Base-by-base conservation (phyloP, 2,329 filamentous ascomycete genomes). In the Epichloe sibirici region DNA sequence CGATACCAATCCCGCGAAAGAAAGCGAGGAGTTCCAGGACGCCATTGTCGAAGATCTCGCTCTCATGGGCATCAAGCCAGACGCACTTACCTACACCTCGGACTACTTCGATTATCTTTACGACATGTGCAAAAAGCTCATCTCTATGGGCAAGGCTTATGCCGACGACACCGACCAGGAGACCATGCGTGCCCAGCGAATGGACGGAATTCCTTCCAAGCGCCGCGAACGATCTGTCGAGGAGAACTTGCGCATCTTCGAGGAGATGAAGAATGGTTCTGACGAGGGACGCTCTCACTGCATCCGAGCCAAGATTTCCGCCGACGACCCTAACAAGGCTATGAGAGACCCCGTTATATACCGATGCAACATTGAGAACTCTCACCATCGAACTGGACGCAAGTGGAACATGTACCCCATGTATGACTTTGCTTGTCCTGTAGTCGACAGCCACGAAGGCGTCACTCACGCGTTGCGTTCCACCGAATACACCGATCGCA, bases 271-370 rank as follows among this genome's bases (percentile, higher is more conserved):
- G 75, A 78, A 79, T 53, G 90, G 86, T 45, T 85, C 82, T 3
- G 79, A 85, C 48, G 83, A 90, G 67, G 93, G 93, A 54, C 71
- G 82, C 48, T 82, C 78, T 64, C 90, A 91, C 82, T 96, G 89
- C 71, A 94, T 98, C 59, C 86, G 93, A 55, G 93, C 93, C 54
- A 96, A 94, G 76, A 88, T 97, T 61, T 91, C 88, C 1, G 81
- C 87, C 60, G 88, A 95, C 68, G 86, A 93, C 71, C 86, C 86
- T 58, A 97, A 98, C 76, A 95, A 95, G 71, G 89, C 93, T 51
- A 84, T 97, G 80, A 81, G 93, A 58, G 93, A 98, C 68, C 93
- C 93, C 12, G 90, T 97, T 69, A 94, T 98, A 68, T 97, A 96
- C 77, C 85, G 93, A 59, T 96, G 90, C 60, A 95, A 95, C 66